Evolutionary conservation across 148 eudicot species (phyloP), one percentile per base, ranked within the genome.

Genomic region (Rhododendron molle): DNA sequence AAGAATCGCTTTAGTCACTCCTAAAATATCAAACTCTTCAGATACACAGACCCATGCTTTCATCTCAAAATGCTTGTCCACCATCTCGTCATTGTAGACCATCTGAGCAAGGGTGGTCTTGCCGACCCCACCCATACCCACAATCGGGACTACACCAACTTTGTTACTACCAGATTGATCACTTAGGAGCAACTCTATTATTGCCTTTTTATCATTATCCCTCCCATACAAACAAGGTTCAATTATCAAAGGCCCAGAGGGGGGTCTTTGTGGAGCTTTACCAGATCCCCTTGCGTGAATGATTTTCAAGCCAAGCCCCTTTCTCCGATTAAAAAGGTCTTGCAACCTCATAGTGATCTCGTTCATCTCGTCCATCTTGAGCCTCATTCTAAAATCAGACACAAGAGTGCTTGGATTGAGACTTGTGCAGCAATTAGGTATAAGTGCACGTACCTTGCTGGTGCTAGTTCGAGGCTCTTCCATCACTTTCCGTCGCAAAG

Each of bases 31-130:
- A 16, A 85, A 72, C 4, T 18, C 50, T 8, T 74, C 80, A 18
- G 89, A 87, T 2, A 87, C 86, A 46, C 86, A 89, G 1, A 85
- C 77, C 91, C 91, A 89, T 69, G 78, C 52, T 83, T 62, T 87
- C 12, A 46, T 11, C 12, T 85, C 69, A 40, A 82, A 89, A 46
- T 38, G 13, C 0, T 20, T 15, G 1, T 85, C 47, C 52, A 89
- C 36, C 46, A 12, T 8, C 0, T 40, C 20, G 15, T 85, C 85
- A 12, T 87, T 82, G 76, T 83, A 89, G 0, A 87, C 56, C 4
- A 52, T 54, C 83, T 87, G 84, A 47, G 89, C 89, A 14, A 89
- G 81, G 14, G 88, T 85, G 16, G 91, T 89, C 65, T 89, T 89
- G 6, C 91, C 91, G 7, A 87, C 34, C 20, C 91, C 91, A 34